phyloP scores from a whole-genome alignment of 2,329 filamentous ascomycete species.

The Fusarium austroafricanum region DNA sequence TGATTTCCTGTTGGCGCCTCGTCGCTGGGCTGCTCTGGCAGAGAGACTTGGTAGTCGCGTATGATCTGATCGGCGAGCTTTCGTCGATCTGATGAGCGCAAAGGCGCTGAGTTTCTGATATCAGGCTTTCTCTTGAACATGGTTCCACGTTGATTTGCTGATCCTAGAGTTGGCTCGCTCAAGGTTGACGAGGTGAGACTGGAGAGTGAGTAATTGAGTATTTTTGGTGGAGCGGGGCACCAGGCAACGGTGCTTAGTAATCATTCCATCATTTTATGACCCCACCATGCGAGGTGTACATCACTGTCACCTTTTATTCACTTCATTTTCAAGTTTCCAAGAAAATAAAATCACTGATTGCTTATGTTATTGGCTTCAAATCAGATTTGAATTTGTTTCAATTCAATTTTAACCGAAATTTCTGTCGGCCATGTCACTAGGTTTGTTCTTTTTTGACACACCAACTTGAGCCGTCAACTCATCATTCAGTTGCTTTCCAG shows the following conservation, averaged over 20 bases:
- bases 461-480: too few relatives aligned
- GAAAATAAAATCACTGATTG: too few relatives aligned
- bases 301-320: too few relatives aligned
- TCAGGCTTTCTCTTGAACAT: constrained; percentile 44
- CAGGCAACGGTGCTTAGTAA: constrained; percentile 12
- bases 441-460: too few relatives aligned
- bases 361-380: too few relatives aligned
- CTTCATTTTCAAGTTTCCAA: too few relatives aligned
- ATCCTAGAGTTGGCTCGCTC: background rate
- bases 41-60: constrained; percentile 37
- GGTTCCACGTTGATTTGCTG: background rate
- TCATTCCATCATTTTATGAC: constrained; percentile 11
- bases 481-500: too few relatives aligned
- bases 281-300: background rate
- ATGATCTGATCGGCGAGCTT: constrained; percentile 43
- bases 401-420: too few relatives aligned
- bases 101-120: constrained; percentile 39
- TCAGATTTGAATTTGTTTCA: too few relatives aligned
- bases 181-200: background rate
- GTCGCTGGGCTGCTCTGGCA: constrained; percentile 19
- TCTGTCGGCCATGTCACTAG: too few relatives aligned
- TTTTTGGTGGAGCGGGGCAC: constrained; percentile 22
- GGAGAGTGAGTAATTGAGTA: background rate
- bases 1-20: constrained; percentile 25
- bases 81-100: constrained; percentile 41